Percentiles rank a stretch among this genome's conserved stretches.
Conservation (phyloP, 768 basidiomycete genomes). For the Coprinopsis sp. region DNA sequence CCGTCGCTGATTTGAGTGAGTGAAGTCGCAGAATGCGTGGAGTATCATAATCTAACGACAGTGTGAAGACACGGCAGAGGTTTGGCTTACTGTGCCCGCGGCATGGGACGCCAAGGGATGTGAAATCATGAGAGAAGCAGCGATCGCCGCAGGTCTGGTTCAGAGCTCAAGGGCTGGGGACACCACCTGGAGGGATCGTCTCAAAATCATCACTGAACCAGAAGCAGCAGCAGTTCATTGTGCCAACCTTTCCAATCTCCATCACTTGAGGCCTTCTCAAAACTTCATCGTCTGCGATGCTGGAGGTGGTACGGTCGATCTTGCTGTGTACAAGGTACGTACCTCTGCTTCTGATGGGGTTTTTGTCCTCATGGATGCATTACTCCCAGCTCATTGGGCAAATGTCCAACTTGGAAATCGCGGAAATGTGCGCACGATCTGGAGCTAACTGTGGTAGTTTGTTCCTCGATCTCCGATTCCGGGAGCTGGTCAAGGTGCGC, state of each 20-base stretch:
- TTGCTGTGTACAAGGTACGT: conserved; percentile 55
- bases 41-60: no score
- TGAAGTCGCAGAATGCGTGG: conserved; percentile 6
- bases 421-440: conserved; percentile 84
- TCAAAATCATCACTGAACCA: conserved; percentile 76
- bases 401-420: conserved; percentile 79
- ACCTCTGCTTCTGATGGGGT: no score
- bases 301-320: conserved; percentile 72
- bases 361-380: no score
- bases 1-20: conserved; percentile 79
- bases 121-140: conserved; percentile 81
- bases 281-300: conserved; percentile 93
- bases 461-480: conserved; percentile 84
- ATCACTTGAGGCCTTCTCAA: conserved; percentile 74
- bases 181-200: conserved; percentile 69
- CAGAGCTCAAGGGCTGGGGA: conserved; percentile 68
- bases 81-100: conserved; percentile 84
- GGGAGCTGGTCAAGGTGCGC: conserved; percentile 66
- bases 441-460: conserved; percentile 86
- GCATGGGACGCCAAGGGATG: conserved; percentile 88
- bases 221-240: conserved; percentile 93
- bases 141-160: conserved; percentile 77
- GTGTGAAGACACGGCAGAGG: conserved; percentile 78
- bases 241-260: conserved; percentile 73
- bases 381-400: conserved; percentile 82